A percentile compares a stretch with the other conserved stretches of the same genome.
These are phyloP conservation scores for Hyphopichia pseudoburtonii DNA, from an alignment of 1,139 yeast species.

Conservation along the genomic window DNA sequence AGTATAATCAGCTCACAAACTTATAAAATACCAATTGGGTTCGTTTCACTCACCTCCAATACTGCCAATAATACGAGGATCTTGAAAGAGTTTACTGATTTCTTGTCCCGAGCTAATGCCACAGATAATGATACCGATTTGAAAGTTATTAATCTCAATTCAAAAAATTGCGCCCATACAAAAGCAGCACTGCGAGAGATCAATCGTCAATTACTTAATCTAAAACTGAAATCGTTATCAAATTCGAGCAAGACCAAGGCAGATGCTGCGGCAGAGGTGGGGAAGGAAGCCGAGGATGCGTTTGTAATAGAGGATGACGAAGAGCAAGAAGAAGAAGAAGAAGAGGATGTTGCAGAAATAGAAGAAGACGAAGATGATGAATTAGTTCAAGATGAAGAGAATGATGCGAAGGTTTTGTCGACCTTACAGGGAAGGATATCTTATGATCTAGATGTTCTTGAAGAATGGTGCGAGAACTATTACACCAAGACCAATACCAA, in stretches of 20 bases:
- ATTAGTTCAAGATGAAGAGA: slow-evolving; percentile 4
- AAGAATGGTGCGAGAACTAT: slow-evolving; percentile 40
- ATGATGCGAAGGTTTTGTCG: slow-evolving; percentile 9
- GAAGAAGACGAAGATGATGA: slow-evolving; percentile 7
- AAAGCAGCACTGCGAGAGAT: slow-evolving; percentile 41
- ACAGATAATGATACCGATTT: slow-evolving; percentile 11
- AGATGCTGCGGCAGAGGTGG: slow-evolving; percentile 2
- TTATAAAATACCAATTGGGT: slow-evolving; percentile 38
- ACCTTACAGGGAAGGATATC: slow-evolving; percentile 24
- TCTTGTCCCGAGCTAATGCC: slow-evolving; percentile 13
- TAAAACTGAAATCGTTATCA: slow-evolving; percentile 3
- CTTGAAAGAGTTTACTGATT: slow-evolving; percentile 38
- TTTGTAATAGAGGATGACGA: slow-evolving; percentile 7
- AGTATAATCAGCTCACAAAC: slow-evolving; percentile 4
- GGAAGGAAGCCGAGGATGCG: slow-evolving; percentile 6
- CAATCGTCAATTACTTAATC: slow-evolving; percentile 29
- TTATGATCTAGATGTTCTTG: slow-evolving; percentile 54
- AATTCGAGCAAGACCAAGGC: background rate
- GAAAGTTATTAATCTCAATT: slow-evolving; percentile 37
- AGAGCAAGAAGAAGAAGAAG: slow-evolving; percentile 9
- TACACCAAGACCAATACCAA: slow-evolving; percentile 12
- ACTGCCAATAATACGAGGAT: slow-evolving; percentile 56
- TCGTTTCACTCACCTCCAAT: slow-evolving; percentile 55
- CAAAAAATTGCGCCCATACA: slow-evolving; percentile 43
- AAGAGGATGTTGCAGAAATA: slow-evolving; percentile 9